A percentile compares a stretch with the other conserved stretches of the same genome.
Evolutionary conservation across 2,329 filamentous ascomycete species (phyloP).

Genomic region (Huntiella abstrusa): DNA sequence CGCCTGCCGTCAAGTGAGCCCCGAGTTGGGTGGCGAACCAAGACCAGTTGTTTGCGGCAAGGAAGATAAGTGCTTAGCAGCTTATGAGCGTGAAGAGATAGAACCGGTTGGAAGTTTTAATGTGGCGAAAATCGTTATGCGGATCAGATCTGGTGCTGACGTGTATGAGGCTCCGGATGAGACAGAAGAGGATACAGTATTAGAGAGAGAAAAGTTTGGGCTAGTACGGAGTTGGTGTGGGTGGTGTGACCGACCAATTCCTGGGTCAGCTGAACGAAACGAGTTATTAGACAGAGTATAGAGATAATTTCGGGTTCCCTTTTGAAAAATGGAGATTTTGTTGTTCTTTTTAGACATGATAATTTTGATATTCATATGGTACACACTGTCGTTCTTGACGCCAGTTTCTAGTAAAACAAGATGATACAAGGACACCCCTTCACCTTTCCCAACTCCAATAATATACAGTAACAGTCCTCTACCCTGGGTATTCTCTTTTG

Average conservation of each 20-base stretch:
- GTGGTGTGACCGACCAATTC: slow-evolving; percentile 69
- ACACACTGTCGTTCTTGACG: too few species aligned
- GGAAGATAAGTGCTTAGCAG: slow-evolving; percentile 56
- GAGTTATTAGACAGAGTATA: too few species aligned
- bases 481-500: background rate
- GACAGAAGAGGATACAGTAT: slow-evolving; percentile 28
- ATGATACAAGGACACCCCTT: slow-evolving; percentile 2
- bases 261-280: slow-evolving; percentile 20
- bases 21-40: slow-evolving; percentile 40
- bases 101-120: slow-evolving; percentile 77
- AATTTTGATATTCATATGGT: too few species aligned
- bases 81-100: slow-evolving; percentile 63
- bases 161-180: slow-evolving; percentile 79
- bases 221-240: slow-evolving; percentile 68
- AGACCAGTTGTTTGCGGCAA: slow-evolving; percentile 57
- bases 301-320: background rate
- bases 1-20: slow-evolving; percentile 63
- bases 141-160: slow-evolving; percentile 62
- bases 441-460: slow-evolving; percentile 1
- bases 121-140: slow-evolving; percentile 72
- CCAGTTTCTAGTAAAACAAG: slow-evolving; percentile 6
- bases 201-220: slow-evolving; percentile 52
- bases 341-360: background rate
- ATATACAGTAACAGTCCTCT: slow-evolving; percentile 7
- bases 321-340: background rate